phyloP scores from a whole-genome alignment of 2,329 filamentous ascomycete genomes.

The Aspergillus sp. region DNA sequence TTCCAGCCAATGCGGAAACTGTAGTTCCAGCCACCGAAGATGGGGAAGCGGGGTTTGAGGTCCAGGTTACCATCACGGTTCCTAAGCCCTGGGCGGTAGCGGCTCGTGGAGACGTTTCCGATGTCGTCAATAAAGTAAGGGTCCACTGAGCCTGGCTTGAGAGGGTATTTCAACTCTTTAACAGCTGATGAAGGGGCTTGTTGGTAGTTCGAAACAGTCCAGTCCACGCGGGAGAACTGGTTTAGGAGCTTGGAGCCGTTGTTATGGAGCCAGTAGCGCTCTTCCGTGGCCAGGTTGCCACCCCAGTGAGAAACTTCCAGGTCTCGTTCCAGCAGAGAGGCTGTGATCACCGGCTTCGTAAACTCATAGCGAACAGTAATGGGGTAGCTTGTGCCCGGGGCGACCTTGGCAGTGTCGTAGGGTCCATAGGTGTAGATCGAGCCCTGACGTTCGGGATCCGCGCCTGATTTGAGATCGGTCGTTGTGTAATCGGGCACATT shows the following conservation, averaged over 20 bases:
- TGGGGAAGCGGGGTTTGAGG: slow-evolving; percentile 89
- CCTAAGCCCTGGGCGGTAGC: slow-evolving; percentile 64
- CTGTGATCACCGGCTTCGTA: slow-evolving; percentile 83
- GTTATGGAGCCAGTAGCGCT: slow-evolving; percentile 86
- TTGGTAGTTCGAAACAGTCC: slow-evolving; percentile 71
- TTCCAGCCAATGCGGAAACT: slow-evolving; percentile 98
- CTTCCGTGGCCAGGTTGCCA: slow-evolving; percentile 92
- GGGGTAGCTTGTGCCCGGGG: slow-evolving; percentile 71
- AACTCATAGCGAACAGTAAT: slow-evolving; percentile 89
- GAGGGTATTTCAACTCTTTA: slow-evolving; percentile 76
- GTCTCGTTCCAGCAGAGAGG: slow-evolving; percentile 78
- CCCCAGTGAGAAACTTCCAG: slow-evolving; percentile 98
- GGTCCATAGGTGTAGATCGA: slow-evolving; percentile 86
- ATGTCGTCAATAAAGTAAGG: slow-evolving; percentile 96
- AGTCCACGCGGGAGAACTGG: slow-evolving; percentile 75
- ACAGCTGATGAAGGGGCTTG: slow-evolving; percentile 75
- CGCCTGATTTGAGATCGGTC: slow-evolving; percentile 57
- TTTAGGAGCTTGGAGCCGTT: slow-evolving; percentile 74
- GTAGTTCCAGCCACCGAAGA: slow-evolving; percentile 98
- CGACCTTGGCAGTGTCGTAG: slow-evolving; percentile 67
- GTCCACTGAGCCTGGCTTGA: slow-evolving; percentile 76
- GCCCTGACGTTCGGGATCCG: slow-evolving; percentile 78
- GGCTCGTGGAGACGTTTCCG: slow-evolving; percentile 93
- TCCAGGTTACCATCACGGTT: slow-evolving; percentile 79
- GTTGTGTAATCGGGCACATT: slow-evolving; percentile 84